These are phyloP conservation scores for Pelargonium myrrhifolium DNA, from an alignment of 441 rosid genomes.

Conservation along the genomic window DNA sequence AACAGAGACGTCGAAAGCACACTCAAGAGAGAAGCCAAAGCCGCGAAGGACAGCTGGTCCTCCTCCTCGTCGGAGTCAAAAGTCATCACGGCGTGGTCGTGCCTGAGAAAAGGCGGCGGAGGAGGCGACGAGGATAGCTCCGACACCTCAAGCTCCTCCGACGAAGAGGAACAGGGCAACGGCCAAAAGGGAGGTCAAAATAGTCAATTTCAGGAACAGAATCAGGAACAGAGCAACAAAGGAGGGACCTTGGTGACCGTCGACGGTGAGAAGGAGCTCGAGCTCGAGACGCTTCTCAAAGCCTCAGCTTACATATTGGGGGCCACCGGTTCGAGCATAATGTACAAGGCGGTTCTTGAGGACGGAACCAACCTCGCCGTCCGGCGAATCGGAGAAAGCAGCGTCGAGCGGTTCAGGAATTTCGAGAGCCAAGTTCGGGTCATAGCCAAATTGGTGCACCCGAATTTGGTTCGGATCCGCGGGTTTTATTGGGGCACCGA, in stretches of 20 bases:
- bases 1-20: conserved; percentile 11
- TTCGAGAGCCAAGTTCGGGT: conserved; percentile 53
- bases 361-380: conserved; percentile 63
- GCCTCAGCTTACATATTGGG: conserved; percentile 79
- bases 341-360: conserved; percentile 69
- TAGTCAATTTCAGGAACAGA: background rate
- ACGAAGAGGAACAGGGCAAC: conserved; percentile 34
- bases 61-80: background rate
- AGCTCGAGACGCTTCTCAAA: conserved; percentile 60
- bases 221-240: conserved; percentile 7
- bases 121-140: conserved; percentile 6
- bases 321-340: conserved; percentile 42
- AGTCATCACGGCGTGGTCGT: background rate
- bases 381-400: conserved; percentile 66
- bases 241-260: conserved; percentile 41
- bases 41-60: background rate
- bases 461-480: conserved; percentile 56
- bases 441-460: conserved; percentile 57
- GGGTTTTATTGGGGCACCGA: conserved; percentile 74
- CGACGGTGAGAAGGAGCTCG: conserved; percentile 60
- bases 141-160: conserved; percentile 33
- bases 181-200: background rate
- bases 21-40: background rate
- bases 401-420: conserved; percentile 40
- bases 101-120: background rate